Conservation (phyloP, 2,329 filamentous ascomycete genomes). For the Sodiomyces alkalinus region DNA sequence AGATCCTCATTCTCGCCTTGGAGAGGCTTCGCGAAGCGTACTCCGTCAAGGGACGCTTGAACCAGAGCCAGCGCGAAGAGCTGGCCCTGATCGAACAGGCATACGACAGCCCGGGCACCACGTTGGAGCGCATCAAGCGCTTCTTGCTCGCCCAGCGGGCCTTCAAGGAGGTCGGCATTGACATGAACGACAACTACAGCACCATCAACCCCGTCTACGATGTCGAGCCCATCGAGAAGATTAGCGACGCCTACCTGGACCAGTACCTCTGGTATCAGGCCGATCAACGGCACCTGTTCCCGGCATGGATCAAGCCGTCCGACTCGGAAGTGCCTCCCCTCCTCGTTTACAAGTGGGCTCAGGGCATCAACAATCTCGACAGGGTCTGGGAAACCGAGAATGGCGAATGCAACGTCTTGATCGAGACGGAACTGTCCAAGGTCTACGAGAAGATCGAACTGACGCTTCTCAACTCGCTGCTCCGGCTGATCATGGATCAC, state of each 20-base stretch:
- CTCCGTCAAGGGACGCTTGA: conserved; percentile 90
- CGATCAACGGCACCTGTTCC: conserved; percentile 91
- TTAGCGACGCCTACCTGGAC: conserved; percentile 95
- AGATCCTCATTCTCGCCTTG: conserved; percentile 89
- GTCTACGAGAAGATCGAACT: conserved; percentile 99
- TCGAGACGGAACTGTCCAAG: conserved; percentile 96
- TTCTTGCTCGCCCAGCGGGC: conserved; percentile 92
- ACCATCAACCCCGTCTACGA: conserved; percentile 99
- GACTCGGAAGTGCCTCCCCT: conserved; percentile 94
- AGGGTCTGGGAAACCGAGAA: conserved; percentile 90
- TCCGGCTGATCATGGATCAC: conserved; percentile 97
- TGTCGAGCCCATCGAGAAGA: conserved; percentile 98
- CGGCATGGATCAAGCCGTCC: conserved; percentile 97
- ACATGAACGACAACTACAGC: conserved; percentile 99
- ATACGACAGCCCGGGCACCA: conserved; percentile 94
- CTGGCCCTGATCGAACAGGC: conserved; percentile 94
- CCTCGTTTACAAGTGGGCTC: conserved; percentile 95
- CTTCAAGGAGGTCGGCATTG: conserved; percentile 98
- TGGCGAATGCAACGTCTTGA: conserved; percentile 96
- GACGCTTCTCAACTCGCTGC: conserved; percentile 81
- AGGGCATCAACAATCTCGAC: conserved; percentile 95
- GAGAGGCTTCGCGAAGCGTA: conserved; percentile 91
- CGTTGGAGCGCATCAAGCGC: conserved; percentile 88
- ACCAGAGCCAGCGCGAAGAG: conserved; percentile 95
- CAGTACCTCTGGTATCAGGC: conserved; percentile 99